These are phyloP conservation scores for Quercus wislizeni DNA, from an alignment of 306 rosid genomes.

Conservation along the genomic window DNA sequence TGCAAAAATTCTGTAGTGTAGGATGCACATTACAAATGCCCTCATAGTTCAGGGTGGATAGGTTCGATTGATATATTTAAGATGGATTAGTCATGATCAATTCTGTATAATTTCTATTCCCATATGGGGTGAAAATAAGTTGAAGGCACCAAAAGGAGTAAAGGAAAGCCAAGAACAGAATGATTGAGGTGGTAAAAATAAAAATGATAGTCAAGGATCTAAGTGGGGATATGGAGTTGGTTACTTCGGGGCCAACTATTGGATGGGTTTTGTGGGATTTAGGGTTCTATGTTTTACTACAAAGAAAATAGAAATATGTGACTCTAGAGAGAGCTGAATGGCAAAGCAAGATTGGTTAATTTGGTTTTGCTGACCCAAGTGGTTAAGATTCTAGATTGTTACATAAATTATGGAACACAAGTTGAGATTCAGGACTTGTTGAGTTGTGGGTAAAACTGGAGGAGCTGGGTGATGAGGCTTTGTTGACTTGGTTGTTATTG, in stretches of 20 bases:
- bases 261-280: not conserved
- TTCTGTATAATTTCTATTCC: not conserved
- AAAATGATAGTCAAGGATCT: not conserved
- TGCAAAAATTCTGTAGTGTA: no score
- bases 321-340: not conserved
- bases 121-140: not conserved
- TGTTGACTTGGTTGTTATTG: not conserved
- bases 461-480: not conserved
- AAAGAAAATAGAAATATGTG: not conserved
- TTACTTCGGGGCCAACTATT: not conserved
- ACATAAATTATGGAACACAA: not conserved
- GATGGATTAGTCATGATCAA: not conserved
- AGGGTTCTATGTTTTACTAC: not conserved
- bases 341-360: not conserved
- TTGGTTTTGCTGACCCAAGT: not conserved
- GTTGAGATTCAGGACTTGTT: not conserved
- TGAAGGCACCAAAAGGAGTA: not conserved
- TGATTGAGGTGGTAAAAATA: not conserved
- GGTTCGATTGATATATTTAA: not conserved
- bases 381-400: not conserved
- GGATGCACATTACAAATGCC: no score
- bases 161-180: not conserved
- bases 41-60: no score
- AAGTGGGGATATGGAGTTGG: not conserved
- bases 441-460: not conserved